These are phyloP conservation scores for Solanum tarapatanum DNA, from an alignment of 257 asterid species.

Conservation along the genomic window DNA sequence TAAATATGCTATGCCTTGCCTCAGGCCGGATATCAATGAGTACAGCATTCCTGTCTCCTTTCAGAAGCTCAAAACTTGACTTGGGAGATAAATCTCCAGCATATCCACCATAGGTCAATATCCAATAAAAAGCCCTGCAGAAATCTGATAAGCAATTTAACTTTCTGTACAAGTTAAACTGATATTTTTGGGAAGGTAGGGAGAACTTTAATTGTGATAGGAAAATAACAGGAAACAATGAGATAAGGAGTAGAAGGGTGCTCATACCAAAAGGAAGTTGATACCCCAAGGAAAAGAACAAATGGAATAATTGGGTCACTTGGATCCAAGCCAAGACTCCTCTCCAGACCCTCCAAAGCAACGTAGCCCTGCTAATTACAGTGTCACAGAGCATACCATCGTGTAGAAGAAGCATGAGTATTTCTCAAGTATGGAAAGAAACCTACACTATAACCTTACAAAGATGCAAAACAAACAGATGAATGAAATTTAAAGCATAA, in stretches of 20 bases:
- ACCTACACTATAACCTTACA: not conserved
- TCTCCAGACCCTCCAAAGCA: slow-evolving; percentile 53
- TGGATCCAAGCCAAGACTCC: slow-evolving; percentile 62
- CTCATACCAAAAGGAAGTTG: slow-evolving; percentile 67
- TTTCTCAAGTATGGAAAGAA: not conserved
- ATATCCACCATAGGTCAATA: slow-evolving; percentile 69
- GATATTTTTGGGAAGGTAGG: not conserved
- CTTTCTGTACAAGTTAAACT: slow-evolving; percentile 22
- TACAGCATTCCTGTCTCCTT: slow-evolving; percentile 50
- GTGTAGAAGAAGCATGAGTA: not conserved
- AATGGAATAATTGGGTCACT: slow-evolving; percentile 68
- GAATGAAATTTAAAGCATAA: not conserved
- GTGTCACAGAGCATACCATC: not conserved
- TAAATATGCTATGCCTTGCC: slow-evolving; percentile 56
- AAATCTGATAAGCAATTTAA: slow-evolving; percentile 84
- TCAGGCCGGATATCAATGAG: slow-evolving; percentile 90
- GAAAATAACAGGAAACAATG: not conserved
- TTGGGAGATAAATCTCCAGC: slow-evolving; percentile 83
- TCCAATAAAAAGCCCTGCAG: slow-evolving; percentile 90
- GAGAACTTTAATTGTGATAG: not conserved
- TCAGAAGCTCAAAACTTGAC: slow-evolving; percentile 59
- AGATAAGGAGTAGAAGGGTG: slow-evolving; percentile 9
- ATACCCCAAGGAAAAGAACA: slow-evolving; percentile 56
- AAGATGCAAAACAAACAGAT: not conserved
- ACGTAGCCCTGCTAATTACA: slow-evolving; percentile 39